phyloP scores from a whole-genome alignment of 495 filamentous ascomycete species.

The Penicillium egyptiacum region DNA sequence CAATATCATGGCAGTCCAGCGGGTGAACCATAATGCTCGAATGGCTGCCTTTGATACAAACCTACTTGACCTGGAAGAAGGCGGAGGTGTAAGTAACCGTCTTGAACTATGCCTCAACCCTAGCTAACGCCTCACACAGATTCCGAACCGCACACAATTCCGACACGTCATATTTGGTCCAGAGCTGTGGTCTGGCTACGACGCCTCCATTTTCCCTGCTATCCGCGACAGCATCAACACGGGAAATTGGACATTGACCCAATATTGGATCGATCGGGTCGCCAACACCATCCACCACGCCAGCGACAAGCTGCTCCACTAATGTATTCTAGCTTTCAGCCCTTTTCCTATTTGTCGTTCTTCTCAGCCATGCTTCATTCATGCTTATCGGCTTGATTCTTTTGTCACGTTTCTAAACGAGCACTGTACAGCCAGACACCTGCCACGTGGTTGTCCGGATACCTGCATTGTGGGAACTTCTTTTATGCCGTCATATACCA shows the following conservation, averaged over 20 bases:
- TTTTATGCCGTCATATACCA: constrained; percentile 23
- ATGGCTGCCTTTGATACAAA: constrained; percentile 81
- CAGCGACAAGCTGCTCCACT: constrained; percentile 55
- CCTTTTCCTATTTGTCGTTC: constrained; percentile 5
- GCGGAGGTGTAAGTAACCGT: constrained; percentile 62
- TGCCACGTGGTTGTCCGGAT: background rate
- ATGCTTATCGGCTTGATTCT: constrained; percentile 6
- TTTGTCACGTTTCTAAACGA: constrained; percentile 16
- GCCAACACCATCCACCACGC: constrained; percentile 68
- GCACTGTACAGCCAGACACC: constrained; percentile 28
- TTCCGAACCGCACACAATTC: constrained; percentile 89
- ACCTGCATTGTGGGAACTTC: constrained; percentile 22
- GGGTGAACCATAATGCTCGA: constrained; percentile 66
- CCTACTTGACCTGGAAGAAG: constrained; percentile 69
- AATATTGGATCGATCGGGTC: constrained; percentile 69
- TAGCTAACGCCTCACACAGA: constrained; percentile 45
- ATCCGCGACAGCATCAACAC: constrained; percentile 78
- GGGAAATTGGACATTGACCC: constrained; percentile 67
- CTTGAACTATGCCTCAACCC: background rate
- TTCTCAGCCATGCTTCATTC: constrained; percentile 18
- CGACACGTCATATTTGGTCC: constrained; percentile 91
- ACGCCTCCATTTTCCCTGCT: constrained; percentile 76
- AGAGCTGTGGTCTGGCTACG: constrained; percentile 72
- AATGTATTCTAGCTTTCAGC: constrained; percentile 24
- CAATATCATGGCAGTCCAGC: constrained; percentile 58